These are phyloP conservation scores for Hypoxylon sp. DNA, from an alignment of 2,329 filamentous ascomycete genomes.

Conservation along the genomic window DNA sequence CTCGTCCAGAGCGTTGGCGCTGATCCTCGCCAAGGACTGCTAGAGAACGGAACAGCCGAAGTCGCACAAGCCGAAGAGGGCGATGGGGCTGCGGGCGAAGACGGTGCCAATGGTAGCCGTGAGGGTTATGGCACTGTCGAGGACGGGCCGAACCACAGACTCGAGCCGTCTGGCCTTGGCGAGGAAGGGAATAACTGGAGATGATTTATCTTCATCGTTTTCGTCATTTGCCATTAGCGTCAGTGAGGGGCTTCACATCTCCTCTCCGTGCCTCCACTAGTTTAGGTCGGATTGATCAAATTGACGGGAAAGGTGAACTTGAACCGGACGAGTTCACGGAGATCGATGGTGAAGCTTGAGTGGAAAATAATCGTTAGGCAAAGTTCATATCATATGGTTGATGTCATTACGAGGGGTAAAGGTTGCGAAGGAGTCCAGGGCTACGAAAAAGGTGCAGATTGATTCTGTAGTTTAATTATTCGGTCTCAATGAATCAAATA, in stretches of 20 bases:
- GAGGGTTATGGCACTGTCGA: constrained; percentile 29
- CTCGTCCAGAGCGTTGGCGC: constrained; percentile 27
- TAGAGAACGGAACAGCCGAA: constrained; percentile 39
- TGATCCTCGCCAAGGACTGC: constrained; percentile 35
- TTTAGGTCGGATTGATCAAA: no score
- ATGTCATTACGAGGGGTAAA: background rate
- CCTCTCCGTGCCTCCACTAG: background rate
- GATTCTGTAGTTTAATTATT: background rate
- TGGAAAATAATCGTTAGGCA: background rate
- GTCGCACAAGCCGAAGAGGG: constrained; percentile 37
- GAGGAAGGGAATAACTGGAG: constrained; percentile 44
- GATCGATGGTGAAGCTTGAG: background rate
- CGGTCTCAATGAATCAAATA: background rate
- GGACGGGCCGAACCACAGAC: constrained; percentile 33
- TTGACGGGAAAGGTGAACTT: background rate
- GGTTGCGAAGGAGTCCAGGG: background rate
- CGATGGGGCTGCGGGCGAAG: constrained; percentile 4
- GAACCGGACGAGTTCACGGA: background rate
- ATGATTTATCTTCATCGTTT: constrained; percentile 7
- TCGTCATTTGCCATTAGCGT: background rate
- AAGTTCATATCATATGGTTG: background rate
- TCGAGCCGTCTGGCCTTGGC: constrained; percentile 46
- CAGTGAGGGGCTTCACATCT: background rate
- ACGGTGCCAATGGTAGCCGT: constrained; percentile 9
- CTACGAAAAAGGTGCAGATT: background rate